These are phyloP conservation scores for Coffea humblotiana DNA, from an alignment of 305 asterid genomes.

Conservation along the genomic window DNA sequence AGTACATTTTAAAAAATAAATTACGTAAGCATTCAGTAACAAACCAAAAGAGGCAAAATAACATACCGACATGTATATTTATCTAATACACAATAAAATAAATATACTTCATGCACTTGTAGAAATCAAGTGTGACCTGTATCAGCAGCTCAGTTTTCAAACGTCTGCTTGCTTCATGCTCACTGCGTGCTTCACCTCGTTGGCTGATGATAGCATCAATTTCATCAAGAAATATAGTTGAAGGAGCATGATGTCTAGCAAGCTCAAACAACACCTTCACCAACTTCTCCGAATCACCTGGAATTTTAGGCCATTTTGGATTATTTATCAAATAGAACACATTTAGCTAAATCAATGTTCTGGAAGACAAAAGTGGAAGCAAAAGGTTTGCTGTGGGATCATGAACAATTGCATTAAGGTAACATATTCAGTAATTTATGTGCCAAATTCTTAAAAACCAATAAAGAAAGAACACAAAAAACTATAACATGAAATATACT, in stretches of 20 bases:
- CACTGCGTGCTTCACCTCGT: constrained; percentile 96
- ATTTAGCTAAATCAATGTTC: not conserved
- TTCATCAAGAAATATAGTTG: constrained; percentile 96
- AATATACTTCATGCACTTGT: constrained; percentile 12
- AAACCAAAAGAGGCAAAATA: no score
- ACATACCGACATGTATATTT: no score
- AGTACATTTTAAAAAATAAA: no score
- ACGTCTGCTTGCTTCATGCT: constrained; percentile 98
- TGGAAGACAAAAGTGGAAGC: constrained; percentile 1
- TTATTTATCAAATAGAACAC: not conserved
- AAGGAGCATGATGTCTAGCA: constrained; percentile 96
- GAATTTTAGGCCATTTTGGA: constrained; percentile 16
- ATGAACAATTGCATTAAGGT: not conserved
- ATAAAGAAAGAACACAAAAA: not conserved
- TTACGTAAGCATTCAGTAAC: not conserved
- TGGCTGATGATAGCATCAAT: constrained; percentile 96
- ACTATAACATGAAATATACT: not conserved
- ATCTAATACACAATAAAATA: not conserved
- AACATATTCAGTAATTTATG: not conserved
- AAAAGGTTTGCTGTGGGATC: not conserved
- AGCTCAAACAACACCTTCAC: constrained; percentile 94
- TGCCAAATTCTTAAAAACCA: not conserved
- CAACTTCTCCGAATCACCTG: constrained; percentile 97
- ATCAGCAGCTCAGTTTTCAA: constrained; percentile 91
- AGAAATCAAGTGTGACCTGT: constrained; percentile 57